Base-by-base conservation (phyloP, 2,329 filamentous ascomycete species). In the Talaromyces sp. region DNA sequence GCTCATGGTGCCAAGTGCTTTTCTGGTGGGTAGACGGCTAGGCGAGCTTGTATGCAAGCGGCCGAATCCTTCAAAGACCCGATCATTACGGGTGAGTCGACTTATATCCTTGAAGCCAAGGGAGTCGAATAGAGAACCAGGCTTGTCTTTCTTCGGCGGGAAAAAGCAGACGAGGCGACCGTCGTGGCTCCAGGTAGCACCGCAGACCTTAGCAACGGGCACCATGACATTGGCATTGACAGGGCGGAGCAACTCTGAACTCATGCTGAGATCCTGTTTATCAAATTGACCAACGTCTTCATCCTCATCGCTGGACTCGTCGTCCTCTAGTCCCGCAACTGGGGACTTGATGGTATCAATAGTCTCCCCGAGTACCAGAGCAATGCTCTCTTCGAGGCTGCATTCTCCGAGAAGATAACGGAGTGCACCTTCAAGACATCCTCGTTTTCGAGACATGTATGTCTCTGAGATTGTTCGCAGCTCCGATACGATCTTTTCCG, bases 281-380 rank as follows among this genome's bases (percentile, higher is more conserved):
- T 79, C 77, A 64, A 75, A 75, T 72, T 79, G 68, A 16, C 78
- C 76, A 63, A 81, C 74, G 65, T 80, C 78, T 65, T 93, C 91
- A 69, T 93, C 91, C 66, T 92, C 90, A 68, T 92, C 90, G 71
- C 91, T 96, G 3, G 92, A 97, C 69, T 91, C 94, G 69, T 95
- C 92, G 65, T 91, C 90, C 35, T 77, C 80, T 43, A 82, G 63
- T 56, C 74, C 74, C 59, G 80, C 74, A 64, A 78, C 68, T 14
- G 80, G 75, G 52, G 79, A 77, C 67, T 82, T 79, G 62, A 81
- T 69, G 67, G 79, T 75, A 69, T 80, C 71, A 8, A 87, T 76
- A 68, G 90, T 88, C 68, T 87, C 84, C 11, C 89, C 86, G 54
- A 81, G 78, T 57, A 80, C 78, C 76, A 75, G 82, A 64, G 76